phyloP scores from a whole-genome alignment of 139 green algal genomes.

The Chlorella sp. region DNA sequence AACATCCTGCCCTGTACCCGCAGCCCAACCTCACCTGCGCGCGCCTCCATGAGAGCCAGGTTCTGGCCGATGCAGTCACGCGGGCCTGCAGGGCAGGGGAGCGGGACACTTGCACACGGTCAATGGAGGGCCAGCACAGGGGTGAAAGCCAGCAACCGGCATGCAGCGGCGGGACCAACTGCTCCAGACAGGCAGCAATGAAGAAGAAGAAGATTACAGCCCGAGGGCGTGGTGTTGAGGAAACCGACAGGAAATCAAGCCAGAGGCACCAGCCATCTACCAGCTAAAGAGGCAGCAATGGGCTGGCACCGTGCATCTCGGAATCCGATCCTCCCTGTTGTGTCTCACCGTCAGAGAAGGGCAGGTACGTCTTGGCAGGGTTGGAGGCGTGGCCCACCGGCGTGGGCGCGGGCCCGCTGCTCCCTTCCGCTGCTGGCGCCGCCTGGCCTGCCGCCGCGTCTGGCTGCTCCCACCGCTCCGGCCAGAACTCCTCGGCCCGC shows the following conservation, averaged over 20 bases:
- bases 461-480: constrained; percentile 7
- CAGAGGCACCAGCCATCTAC: no score
- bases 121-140: not conserved
- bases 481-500: constrained; percentile 21
- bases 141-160: no score
- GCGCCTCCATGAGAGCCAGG: constrained; percentile 5
- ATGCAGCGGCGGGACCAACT: no score
- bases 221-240: no score
- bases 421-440: not conserved
- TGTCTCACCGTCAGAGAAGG: constrained; percentile 14
- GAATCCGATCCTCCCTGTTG: no score
- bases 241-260: no score
- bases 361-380: constrained; percentile 10
- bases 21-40: no score
- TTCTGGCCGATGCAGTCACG: constrained; percentile 30
- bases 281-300: no score
- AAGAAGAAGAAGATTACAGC: no score
- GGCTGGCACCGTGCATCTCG: no score
- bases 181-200: not conserved
- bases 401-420: not conserved
- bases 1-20: not conserved
- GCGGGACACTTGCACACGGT: not conserved
- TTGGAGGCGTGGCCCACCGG: not conserved
- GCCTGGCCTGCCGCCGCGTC: not conserved
- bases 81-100: not conserved